Evolutionary conservation across 441 rosid species (phyloP), one percentile per base, ranked within the genome.

Genomic region (Populus trichocarpa): DNA sequence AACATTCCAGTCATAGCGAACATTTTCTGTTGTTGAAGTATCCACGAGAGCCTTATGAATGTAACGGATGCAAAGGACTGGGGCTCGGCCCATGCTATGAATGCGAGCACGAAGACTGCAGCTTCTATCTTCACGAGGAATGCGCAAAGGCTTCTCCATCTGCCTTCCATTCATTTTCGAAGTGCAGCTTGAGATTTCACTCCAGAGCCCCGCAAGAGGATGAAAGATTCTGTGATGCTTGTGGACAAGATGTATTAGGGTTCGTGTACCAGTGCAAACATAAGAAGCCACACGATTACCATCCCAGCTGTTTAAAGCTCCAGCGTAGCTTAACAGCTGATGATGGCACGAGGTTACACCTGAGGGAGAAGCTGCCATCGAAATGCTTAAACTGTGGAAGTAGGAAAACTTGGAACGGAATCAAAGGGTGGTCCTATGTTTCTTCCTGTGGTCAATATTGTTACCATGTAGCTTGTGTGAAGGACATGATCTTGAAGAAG

Each of bases 21-120:
- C 77, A 83, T 26, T 8, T 25, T 38, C 85, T 86, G 12, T 26
- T 8, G 71, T 46, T 9, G 26, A 71, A 70, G 14, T 23, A 25
- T 72, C 69, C 65, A 14, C 20, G 75, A 36, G 73, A 75, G 6
- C 86, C 84, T 5, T 87, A 79, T 77, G 20, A 8, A 9, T 85
- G 89, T 25, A 66, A 83, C 26, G 89, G 89, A 0, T 87, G 88
- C 86, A 78, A 71, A 16, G 82, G 77, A 30, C 73, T 28, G 18
- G 86, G 85, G 3, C 57, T 78, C 0, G 85, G 83, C 4, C 35
- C 57, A 1, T 64, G 84, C 32, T 82, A 83, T 64, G 12, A 53
- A 32, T 87, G 88, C 79, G 67, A 77, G 3, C 36, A 64, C 13
- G 42, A 61, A 2, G 9, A 8, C 1, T 85, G 88, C 70, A 3